These are phyloP conservation scores for Cytospora mali DNA, from an alignment of 2,329 filamentous ascomycete species.

Conservation along the genomic window DNA sequence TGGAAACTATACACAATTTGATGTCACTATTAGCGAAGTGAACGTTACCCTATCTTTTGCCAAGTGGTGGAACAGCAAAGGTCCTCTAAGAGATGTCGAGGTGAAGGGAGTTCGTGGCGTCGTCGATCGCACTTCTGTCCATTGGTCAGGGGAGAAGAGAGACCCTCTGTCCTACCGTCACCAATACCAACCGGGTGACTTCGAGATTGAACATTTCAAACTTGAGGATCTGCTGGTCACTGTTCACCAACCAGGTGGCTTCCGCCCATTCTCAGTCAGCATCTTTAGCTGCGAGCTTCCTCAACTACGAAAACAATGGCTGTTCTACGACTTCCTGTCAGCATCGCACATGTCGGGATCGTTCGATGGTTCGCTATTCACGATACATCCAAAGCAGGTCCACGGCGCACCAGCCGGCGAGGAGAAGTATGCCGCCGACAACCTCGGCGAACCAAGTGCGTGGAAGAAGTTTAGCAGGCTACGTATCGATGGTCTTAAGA, in stretches of 20 bases:
- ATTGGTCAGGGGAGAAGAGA: conserved; percentile 67
- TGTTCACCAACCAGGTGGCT: conserved; percentile 84
- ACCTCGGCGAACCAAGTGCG: conserved; percentile 65
- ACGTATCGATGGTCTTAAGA: conserved; percentile 88
- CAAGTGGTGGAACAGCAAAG: conserved; percentile 99
- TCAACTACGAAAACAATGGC: conserved; percentile 89
- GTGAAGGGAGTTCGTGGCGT: conserved; percentile 92
- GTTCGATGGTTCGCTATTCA: conserved; percentile 94
- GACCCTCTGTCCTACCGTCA: conserved; percentile 89
- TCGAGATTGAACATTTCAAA: conserved; percentile 96
- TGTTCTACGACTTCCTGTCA: conserved; percentile 96
- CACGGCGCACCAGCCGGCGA: conserved; percentile 74
- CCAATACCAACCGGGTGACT: conserved; percentile 87
- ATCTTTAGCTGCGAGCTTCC: conserved; percentile 96
- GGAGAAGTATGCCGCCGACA: conserved; percentile 56
- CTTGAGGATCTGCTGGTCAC: conserved; percentile 92
- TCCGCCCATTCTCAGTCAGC: conserved; percentile 93
- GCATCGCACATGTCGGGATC: conserved; percentile 96
- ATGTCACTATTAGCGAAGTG: conserved; percentile 90
- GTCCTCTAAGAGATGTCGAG: conserved; percentile 86
- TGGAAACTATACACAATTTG: conserved; percentile 97
- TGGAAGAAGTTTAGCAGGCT: conserved; percentile 98
- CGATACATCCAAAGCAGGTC: conserved; percentile 90
- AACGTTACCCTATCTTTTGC: conserved; percentile 95
- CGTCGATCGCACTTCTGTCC: conserved; percentile 83